Evolutionary conservation across 1,139 yeast genomes (phyloP).

Genomic region (Yamadazyma atlantica): DNA sequence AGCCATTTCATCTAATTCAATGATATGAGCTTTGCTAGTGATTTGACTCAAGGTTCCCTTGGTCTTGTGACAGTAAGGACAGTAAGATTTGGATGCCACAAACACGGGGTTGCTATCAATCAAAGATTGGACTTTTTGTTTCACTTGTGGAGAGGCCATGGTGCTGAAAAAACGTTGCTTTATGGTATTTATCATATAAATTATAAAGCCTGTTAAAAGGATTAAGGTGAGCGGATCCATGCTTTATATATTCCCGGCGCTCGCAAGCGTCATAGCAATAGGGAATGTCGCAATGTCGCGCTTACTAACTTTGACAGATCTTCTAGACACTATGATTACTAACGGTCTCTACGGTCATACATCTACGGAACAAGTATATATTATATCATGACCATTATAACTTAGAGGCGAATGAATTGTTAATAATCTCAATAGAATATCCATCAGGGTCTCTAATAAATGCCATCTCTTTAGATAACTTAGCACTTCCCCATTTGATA

Average conservation of each 20-base stretch:
- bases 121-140: conserved; percentile 59
- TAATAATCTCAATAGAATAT: conserved; percentile 73
- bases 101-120: conserved; percentile 70
- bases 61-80: conserved; percentile 74
- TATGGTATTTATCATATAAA: conserved; percentile 5
- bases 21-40: conserved; percentile 53
- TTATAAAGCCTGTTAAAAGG: background rate
- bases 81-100: conserved; percentile 74
- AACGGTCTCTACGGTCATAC: no score
- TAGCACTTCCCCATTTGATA: conserved; percentile 55
- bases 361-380: no score
- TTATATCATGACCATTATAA: background rate
- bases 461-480: conserved; percentile 46
- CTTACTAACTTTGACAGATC: no score
- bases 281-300: no score
- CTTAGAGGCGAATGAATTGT: conserved; percentile 1
- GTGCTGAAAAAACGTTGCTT: conserved; percentile 5
- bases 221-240: background rate
- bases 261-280: no score
- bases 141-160: conserved; percentile 50
- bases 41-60: conserved; percentile 56
- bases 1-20: conserved; percentile 58
- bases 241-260: background rate
- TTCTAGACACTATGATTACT: no score
- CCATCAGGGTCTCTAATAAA: conserved; percentile 91